These are phyloP conservation scores for Phylloporus arenicola DNA, from an alignment of 768 basidiomycete species.

Conservation along the genomic window DNA sequence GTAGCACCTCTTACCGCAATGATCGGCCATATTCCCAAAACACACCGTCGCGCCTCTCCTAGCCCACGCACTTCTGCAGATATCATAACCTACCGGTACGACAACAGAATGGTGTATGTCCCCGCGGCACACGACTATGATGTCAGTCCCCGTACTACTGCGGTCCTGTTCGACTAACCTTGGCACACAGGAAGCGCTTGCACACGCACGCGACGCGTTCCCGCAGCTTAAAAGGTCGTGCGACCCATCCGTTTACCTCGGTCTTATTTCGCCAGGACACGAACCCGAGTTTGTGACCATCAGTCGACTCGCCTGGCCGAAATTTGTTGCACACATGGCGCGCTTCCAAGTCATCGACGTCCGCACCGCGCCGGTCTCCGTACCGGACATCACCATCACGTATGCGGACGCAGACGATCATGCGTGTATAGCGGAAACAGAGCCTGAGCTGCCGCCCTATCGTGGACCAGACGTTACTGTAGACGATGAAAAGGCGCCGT, in stretches of 20 bases:
- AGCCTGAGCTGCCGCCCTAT: slow-evolving; percentile 38
- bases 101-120: slow-evolving; percentile 46
- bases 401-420: slow-evolving; percentile 16
- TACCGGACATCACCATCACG: slow-evolving; percentile 29
- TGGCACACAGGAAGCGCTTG: slow-evolving; percentile 41
- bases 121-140: slow-evolving; percentile 38
- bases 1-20: neutral
- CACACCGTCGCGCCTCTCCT: neutral
- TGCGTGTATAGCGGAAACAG: slow-evolving; percentile 2
- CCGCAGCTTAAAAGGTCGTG: slow-evolving; percentile 34
- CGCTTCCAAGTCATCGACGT: slow-evolving; percentile 49
- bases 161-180: neutral
- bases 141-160: slow-evolving; percentile 27
- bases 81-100: slow-evolving; percentile 46
- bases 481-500: slow-evolving; percentile 16
- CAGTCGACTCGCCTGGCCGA: slow-evolving; percentile 47
- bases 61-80: slow-evolving; percentile 21
- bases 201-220: slow-evolving; percentile 47
- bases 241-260: slow-evolving; percentile 42
- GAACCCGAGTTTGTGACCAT: slow-evolving; percentile 40
- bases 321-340: slow-evolving; percentile 35
- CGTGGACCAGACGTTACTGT: neutral
- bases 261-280: slow-evolving; percentile 32
- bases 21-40: slow-evolving; percentile 1
- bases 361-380: neutral